A percentile compares a stretch with the other conserved stretches of the same genome.
Evolutionary conservation across 2,329 filamentous ascomycete genomes (phyloP).

Genomic region (Cercospora sp.): DNA sequence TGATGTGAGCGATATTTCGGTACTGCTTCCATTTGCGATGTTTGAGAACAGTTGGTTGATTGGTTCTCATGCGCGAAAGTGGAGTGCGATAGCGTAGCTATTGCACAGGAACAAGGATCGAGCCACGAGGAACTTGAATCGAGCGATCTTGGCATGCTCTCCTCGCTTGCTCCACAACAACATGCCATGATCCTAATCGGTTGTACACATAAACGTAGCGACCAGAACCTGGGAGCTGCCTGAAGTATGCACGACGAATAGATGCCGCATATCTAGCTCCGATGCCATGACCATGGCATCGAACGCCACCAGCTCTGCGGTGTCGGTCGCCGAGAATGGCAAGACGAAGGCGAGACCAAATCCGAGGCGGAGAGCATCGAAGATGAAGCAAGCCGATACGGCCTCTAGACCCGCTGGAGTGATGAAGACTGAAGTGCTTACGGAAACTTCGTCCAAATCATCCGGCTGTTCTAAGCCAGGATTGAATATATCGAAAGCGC

Average conservation of each 20-base stretch:
- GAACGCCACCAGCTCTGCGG: background rate
- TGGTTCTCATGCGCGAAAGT: background rate
- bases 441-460: background rate
- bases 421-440: background rate
- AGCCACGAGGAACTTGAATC: background rate
- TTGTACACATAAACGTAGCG: background rate
- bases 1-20: background rate
- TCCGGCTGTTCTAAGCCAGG: background rate
- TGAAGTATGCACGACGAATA: background rate
- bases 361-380: slow-evolving; percentile 1
- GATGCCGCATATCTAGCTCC: background rate
- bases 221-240: background rate
- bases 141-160: background rate
- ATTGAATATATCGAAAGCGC: background rate
- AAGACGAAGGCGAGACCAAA: slow-evolving; percentile 1
- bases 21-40: background rate
- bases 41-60: background rate
- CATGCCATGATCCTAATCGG: background rate
- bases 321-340: background rate
- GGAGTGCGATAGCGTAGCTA: background rate
- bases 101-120: background rate
- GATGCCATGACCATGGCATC: background rate
- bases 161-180: background rate
- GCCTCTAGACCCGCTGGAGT: background rate
- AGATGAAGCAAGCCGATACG: background rate